Conservation (phyloP, 371 early-diverging fungal genomes). For the Parasitella parasitica region DNA sequence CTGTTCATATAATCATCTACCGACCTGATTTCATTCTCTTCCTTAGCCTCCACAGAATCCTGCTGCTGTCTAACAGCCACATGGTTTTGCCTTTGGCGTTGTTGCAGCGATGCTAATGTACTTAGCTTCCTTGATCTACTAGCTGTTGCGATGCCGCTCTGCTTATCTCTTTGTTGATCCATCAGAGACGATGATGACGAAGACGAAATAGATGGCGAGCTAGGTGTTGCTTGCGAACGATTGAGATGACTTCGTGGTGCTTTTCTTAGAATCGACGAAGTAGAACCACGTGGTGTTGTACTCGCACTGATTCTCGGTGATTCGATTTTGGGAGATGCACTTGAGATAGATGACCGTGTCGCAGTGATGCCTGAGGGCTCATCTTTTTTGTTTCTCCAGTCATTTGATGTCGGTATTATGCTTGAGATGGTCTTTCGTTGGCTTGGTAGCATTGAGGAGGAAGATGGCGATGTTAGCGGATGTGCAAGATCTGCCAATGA, state of each 20-base stretch:
- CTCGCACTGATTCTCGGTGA: constrained; percentile 30
- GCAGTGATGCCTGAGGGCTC: constrained; percentile 1
- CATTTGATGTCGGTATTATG: background rate
- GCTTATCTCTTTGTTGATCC: background rate
- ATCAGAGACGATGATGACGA: background rate
- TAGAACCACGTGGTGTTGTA: constrained; percentile 21
- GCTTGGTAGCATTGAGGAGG: constrained; percentile 11
- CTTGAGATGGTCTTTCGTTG: background rate
- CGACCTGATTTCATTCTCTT: constrained; percentile 1
- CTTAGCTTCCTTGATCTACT: constrained; percentile 8
- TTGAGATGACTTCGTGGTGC: constrained; percentile 10
- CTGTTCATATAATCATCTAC: constrained; percentile 16
- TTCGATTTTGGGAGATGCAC: constrained; percentile 32
- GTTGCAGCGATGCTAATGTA: constrained; percentile 14
- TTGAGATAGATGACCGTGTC: constrained; percentile 24
- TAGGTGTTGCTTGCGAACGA: background rate
- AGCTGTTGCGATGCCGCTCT: background rate
- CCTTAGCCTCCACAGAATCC: background rate
- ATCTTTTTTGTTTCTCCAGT: background rate
- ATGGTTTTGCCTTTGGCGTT: constrained; percentile 7
- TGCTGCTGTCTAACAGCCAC: background rate
- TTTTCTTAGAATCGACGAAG: constrained; percentile 10
- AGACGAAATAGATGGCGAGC: background rate
- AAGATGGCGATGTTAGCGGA: background rate
- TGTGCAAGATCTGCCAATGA: constrained; percentile 16